A percentile compares a stretch with the other conserved stretches of the same genome.
Conservation (phyloP, 345 rosid genomes). For the Clausena lansium region DNA sequence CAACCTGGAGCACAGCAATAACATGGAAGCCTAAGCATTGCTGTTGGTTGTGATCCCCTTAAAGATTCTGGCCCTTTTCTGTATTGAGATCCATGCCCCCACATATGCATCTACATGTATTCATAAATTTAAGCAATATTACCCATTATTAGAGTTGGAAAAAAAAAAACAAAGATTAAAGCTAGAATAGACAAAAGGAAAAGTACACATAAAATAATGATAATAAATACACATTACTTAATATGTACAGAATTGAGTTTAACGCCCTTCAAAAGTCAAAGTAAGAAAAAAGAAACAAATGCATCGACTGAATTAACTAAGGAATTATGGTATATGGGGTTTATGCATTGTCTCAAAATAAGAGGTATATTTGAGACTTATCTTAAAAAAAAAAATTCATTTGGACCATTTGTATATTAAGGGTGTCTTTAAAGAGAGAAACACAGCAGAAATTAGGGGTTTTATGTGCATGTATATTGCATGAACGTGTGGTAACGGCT, state of each 20-base stretch:
- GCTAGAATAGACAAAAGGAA: not conserved
- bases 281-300: not conserved
- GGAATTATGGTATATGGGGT: not conserved
- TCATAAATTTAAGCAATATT: not conserved
- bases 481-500: not conserved
- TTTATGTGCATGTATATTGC: not conserved
- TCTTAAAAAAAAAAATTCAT: not conserved
- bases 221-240: not conserved
- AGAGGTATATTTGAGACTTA: not conserved
- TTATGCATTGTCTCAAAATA: not conserved
- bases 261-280: not conserved
- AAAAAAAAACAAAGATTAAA: not conserved
- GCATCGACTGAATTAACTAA: not conserved
- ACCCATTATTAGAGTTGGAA: not conserved
- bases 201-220: not conserved
- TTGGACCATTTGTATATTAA: not conserved
- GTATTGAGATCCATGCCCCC: slow-evolving; percentile 99
- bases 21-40: slow-evolving; percentile 90
- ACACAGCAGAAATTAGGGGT: not conserved
- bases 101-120: slow-evolving; percentile 87
- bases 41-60: slow-evolving; percentile 94
- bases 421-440: not conserved
- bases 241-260: not conserved
- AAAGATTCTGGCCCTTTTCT: slow-evolving; percentile 94
- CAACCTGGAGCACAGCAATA: slow-evolving; percentile 96